Base-by-base conservation (phyloP, 1,139 yeast species). In the Blastobotrys arbuscula region DNA sequence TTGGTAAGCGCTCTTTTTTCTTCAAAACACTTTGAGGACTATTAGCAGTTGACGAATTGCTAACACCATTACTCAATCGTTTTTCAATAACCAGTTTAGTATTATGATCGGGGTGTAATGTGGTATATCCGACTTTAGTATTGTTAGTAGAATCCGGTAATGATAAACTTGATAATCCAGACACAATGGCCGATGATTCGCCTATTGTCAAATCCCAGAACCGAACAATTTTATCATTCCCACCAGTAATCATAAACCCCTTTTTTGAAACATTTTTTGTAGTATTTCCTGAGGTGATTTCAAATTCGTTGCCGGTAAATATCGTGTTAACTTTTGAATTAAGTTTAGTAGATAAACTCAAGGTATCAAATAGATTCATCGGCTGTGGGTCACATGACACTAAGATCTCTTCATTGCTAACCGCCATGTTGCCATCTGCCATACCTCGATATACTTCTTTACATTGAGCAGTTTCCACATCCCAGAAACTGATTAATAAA, bases 401-500 rank as follows among this genome's bases (percentile, higher is more conserved):
- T 18, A 20, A 18, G 18, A 35, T 35, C 10, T 35, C 38, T 4
- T 35, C 38, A 18, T 5, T 35, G 12, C 18, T 35, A 20, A 9
- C 7, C n/a, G 3, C 8, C 18, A 2, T 31, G 30, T 6, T 3
- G 15, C 26, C 18, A 9, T 39, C 20, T 18, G 7, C 3, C 31
- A 35, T 18, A 15, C 59, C 58, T 26, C 55, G 64, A 57, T 58
- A 70, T 23, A 84, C 75, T 56, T 78, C 81, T 38, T 77, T 71
- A 56, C 95, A 86, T 46, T 77, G 79, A 40, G 79, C 69, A 28
- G 75, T 72, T 18, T 87, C 81, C 10, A 87, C 70, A 60, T 86
- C 94, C 95, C 96, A 87, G 0, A 87, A 73, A 0, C 85, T 75
- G 9, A 84, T 73, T 54, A 83, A 84, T 0, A 79, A 67, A 12